These are phyloP conservation scores for Kentomonas sorsogonicus DNA, from an alignment of 208 protist species.

Conservation along the genomic window DNA sequence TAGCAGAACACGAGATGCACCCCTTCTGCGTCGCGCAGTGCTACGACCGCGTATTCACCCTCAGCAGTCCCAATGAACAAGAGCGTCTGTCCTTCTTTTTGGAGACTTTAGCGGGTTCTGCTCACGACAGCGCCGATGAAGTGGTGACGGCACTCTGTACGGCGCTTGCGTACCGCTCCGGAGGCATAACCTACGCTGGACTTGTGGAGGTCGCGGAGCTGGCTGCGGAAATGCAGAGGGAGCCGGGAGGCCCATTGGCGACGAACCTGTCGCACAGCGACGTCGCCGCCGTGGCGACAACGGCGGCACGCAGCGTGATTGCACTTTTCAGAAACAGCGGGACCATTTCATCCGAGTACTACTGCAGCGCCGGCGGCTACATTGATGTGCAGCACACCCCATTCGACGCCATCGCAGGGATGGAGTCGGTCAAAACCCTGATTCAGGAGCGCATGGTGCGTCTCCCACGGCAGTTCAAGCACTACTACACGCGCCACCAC, in stretches of 20 bases:
- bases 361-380: conserved; percentile 52
- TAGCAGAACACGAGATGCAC: conserved; percentile 27
- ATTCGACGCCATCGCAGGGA: conserved; percentile 77
- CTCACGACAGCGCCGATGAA: too few species aligned
- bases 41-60: conserved; percentile 33
- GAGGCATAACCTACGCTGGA: conserved; percentile 63
- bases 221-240: conserved; percentile 1
- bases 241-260: conserved; percentile 1
- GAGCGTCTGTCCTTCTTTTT: conserved; percentile 41
- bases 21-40: conserved; percentile 28
- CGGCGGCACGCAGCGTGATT: too few species aligned
- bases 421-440: conserved; percentile 43
- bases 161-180: conserved; percentile 52
- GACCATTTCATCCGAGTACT: too few species aligned
- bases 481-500: conserved; percentile 20
- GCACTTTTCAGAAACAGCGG: too few species aligned
- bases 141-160: too few species aligned
- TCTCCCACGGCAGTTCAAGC: conserved; percentile 23
- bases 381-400: conserved; percentile 64
- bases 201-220: conserved; percentile 31
- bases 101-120: too few species aligned
- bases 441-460: conserved; percentile 44
- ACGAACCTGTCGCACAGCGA: conserved; percentile 5
- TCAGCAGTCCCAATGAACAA: conserved; percentile 45
- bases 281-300: conserved; percentile 3